Evolutionary conservation across 2,329 filamentous ascomycete genomes (phyloP), one percentile per base, ranked within the genome.

Genomic region (Capronia americana): DNA sequence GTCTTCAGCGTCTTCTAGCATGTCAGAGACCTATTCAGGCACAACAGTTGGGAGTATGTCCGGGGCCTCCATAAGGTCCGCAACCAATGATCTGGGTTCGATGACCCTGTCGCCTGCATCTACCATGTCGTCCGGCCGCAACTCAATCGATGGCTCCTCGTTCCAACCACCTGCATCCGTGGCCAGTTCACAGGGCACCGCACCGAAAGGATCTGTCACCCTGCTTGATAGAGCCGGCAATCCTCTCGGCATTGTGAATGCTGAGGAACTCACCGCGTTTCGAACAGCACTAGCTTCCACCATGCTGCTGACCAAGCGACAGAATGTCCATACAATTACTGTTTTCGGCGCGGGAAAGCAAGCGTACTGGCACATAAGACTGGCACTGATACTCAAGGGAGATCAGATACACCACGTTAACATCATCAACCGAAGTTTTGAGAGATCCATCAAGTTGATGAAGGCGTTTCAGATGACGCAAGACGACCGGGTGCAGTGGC

Each of bases 361-460:
- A 80, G 94, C 94, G 12, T 96, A 94, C 81, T 98, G 93, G 93
- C 94, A 97, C 76, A 87, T 96, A 51, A 89, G 93, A 0, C 85
- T 98, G 4, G 90, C 93, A 0, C 84, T 98, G 69, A 84, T 95
- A 57, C 74, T 83, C 32, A 90, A 86, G 0, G 83, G 84, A 0
- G 74, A 80, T 54, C 91, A 92, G 23, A 89, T 97, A 72, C 88
- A 89, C 73, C 87, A 90, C 65, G 86, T 97, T 56, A 90, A 94
- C 79, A 89, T 97, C 73, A 89, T 97, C 75, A 96, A 93, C 74
- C 88, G 91, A 38, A 80, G 79, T 2, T 83, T 83, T 61, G 78
- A 81, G 12, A 78, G 79, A 3, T 79, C 80, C 1, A 78, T 79
- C 30, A 66, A 74, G 23, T 78, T 88, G 55, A 77, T 88, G 55